A percentile compares a stretch with the other conserved stretches of the same genome.
Evolutionary conservation across 2,329 filamentous ascomycete species (phyloP).

Genomic region (Cercospora sp.): DNA sequence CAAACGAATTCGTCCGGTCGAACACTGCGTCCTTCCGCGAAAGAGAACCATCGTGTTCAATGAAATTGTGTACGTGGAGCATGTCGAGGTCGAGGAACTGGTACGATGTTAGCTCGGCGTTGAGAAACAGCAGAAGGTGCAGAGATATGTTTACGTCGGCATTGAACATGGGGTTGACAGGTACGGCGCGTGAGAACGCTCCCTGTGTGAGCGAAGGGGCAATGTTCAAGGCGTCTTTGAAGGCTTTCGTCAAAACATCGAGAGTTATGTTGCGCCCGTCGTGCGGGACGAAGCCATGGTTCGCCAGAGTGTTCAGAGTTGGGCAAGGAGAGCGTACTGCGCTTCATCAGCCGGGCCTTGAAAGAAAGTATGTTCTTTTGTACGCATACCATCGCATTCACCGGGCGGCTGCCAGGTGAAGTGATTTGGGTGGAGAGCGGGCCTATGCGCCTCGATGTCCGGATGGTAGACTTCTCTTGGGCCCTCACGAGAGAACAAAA

Average conservation of each 20-base stretch:
- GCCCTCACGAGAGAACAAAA: neutral
- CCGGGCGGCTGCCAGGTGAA: neutral
- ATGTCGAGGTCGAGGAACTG: neutral
- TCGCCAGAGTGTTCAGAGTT: neutral
- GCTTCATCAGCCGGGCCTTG: neutral
- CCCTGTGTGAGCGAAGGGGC: neutral
- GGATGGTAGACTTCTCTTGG: neutral
- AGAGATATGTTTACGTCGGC: neutral
- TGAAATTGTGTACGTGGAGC: neutral
- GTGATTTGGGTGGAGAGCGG: neutral
- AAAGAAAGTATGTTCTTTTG: neutral
- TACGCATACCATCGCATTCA: neutral
- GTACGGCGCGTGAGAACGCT: neutral
- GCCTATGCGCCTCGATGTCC: neutral
- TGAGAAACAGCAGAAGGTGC: neutral
- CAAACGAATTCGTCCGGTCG: neutral
- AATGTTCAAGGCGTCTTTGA: neutral
- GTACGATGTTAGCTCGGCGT: neutral
- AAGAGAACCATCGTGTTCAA: neutral
- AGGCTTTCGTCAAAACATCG: neutral
- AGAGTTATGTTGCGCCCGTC: neutral
- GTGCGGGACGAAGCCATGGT: neutral
- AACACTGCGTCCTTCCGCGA: neutral
- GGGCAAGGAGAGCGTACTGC: neutral
- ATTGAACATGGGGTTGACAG: neutral